Evolutionary conservation across 2,329 filamentous ascomycete species (phyloP), one percentile per base, ranked within the genome.

Genomic region (Penicillium decumbens): DNA sequence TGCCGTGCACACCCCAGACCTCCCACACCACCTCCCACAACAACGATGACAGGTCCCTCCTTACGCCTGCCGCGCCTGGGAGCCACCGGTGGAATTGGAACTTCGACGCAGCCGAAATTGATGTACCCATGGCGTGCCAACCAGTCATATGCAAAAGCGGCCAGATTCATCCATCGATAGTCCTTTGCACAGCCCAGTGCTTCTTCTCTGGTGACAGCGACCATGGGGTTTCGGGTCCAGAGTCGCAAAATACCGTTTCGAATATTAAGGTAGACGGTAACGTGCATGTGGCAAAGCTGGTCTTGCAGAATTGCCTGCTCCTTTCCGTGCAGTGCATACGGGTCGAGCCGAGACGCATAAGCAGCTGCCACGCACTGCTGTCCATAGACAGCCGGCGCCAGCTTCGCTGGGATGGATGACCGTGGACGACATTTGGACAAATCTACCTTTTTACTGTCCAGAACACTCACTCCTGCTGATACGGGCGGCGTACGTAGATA

Each of bases 231-330:
- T 59, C 85, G 82, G 30, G 88, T 80, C 93, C 93, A 98, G 35
- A 97, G 73, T 47, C 93, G 81, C 45, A 98, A 75, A 51, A 98
- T 95, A 13, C 89, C 88, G 68, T 98, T 98, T 60, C 93, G 82
- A 54, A 98, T 93, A 67, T 97, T 97, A 46, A 98, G 77, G 71
- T 98, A 98, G 10, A 89, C 88, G 2, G 92, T 96, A 58, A 96
- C 89, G 70, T 98, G 93, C 28, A 85, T 79, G 62, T 89, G 85
- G 64, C 87, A 95, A 59, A 98, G 83, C 61, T 95, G 85, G 54
- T 88, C 79, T 54, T 88, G 82, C 35, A 98, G 74, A 51, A 95
- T 77, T 51, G 80, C 75, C 65, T 96, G 91, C 69, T 98, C 93
- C 54, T 88, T 85, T 24, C 81, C 79, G 69, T 97, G 90, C 33